These are phyloP conservation scores for Irpex sp. DNA, from an alignment of 1,284 basidiomycete genomes.

Conservation along the genomic window DNA sequence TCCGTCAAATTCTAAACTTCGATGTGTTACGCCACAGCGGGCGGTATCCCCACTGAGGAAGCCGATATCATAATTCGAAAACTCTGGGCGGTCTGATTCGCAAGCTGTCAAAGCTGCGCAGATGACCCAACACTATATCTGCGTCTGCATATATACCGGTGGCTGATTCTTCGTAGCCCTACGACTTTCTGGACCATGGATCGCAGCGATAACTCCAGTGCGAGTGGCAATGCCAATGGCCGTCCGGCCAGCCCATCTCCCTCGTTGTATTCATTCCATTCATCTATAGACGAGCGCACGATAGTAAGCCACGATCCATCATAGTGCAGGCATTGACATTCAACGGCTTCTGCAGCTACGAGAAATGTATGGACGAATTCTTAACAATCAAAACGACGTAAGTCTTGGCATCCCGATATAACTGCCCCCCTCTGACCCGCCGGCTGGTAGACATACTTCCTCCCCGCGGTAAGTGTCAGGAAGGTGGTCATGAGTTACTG, in stretches of 20 bases:
- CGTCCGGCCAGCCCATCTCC: constrained; percentile 28
- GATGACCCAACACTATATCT: background rate
- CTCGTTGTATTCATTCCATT: constrained; percentile 30
- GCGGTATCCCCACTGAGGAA: background rate
- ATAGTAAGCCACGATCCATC: constrained; percentile 19
- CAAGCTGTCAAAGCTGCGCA: background rate
- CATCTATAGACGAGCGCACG: constrained; percentile 28
- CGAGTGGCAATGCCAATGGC: background rate
- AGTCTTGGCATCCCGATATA: constrained; percentile 2
- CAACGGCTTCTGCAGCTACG: constrained; percentile 22
- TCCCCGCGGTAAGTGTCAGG: constrained; percentile 24
- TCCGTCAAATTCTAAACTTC: constrained; percentile 9
- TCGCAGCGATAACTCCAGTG: constrained; percentile 13
- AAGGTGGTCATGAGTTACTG: background rate
- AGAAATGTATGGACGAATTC: constrained; percentile 27
- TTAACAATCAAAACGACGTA: constrained; percentile 33
- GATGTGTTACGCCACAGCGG: background rate
- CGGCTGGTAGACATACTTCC: constrained; percentile 23
- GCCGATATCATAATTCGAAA: background rate
- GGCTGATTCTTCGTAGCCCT: background rate
- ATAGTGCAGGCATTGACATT: background rate
- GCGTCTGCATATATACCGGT: background rate
- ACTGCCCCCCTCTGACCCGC: constrained; percentile 5
- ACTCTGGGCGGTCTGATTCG: background rate
- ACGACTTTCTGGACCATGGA: constrained; percentile 4